phyloP scores from a whole-genome alignment of 192 early-diverging fungal genomes.

The Backusella luteola region DNA sequence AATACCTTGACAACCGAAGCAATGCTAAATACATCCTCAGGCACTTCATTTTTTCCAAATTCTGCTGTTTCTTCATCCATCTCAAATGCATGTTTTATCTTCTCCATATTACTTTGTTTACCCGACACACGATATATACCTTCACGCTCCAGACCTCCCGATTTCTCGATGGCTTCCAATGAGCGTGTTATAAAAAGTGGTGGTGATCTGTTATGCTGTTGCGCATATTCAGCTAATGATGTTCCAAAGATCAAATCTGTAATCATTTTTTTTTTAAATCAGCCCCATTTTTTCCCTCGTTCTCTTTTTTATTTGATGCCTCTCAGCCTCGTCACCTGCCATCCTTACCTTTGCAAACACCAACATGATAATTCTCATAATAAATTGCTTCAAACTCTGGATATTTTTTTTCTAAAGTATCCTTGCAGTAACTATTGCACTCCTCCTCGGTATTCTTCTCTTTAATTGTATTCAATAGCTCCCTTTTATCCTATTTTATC shows the following conservation, averaged over 20 bases:
- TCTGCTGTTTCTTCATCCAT: slow-evolving; percentile 28
- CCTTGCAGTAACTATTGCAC: not conserved
- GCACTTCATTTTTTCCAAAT: slow-evolving; percentile 26
- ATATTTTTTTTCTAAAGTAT: not conserved
- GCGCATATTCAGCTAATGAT: slow-evolving; percentile 35
- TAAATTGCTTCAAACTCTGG: not conserved
- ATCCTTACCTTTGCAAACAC: slow-evolving; percentile 31
- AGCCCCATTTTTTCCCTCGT: not conserved
- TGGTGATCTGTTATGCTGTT: slow-evolving; percentile 16
- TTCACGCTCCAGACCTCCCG: slow-evolving; percentile 35
- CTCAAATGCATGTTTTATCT: slow-evolving; percentile 33
- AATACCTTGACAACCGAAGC: slow-evolving; percentile 67
- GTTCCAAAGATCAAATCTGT: slow-evolving; percentile 39
- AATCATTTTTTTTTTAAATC: not conserved
- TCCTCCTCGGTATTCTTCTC: not conserved
- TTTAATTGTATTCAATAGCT: not conserved
- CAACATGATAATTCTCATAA: slow-evolving; percentile 29
- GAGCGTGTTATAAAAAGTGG: slow-evolving; percentile 35
- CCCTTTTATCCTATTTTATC: not conserved
- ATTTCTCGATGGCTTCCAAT: slow-evolving; percentile 29
- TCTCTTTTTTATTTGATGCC: not conserved
- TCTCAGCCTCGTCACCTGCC: not conserved
- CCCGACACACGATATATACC: slow-evolving; percentile 42
- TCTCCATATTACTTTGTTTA: slow-evolving; percentile 30
- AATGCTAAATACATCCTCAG: slow-evolving; percentile 57